Evolutionary conservation across 805 yeast genomes (phyloP).

Genomic region (Pichia deserticola): DNA sequence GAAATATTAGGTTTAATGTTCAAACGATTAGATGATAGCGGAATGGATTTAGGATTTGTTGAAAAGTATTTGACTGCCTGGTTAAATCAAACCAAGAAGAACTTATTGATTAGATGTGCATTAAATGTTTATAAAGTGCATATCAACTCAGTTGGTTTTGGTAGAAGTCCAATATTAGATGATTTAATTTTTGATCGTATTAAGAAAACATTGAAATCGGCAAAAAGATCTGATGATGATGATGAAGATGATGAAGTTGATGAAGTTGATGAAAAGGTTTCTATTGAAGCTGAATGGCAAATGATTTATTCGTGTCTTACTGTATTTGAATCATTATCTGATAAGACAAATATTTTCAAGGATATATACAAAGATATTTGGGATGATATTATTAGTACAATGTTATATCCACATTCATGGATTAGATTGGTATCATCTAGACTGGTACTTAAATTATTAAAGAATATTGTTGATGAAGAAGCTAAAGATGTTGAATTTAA

Average conservation of each 20-base stretch:
- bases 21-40: conserved; percentile 33
- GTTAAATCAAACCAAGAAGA: conserved; percentile 50
- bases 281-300: conserved; percentile 53
- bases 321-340: conserved; percentile 25
- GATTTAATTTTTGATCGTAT: conserved; percentile 23
- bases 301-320: conserved; percentile 59
- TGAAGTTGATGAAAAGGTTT: conserved; percentile 29
- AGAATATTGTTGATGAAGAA: conserved; percentile 20
- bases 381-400: conserved; percentile 42
- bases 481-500: conserved; percentile 24
- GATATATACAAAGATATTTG: conserved; percentile 42
- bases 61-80: conserved; percentile 48
- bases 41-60: conserved; percentile 24
- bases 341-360: conserved; percentile 28
- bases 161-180: conserved; percentile 20
- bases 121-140: conserved; percentile 61
- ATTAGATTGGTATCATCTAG: conserved; percentile 63
- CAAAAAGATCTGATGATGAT: conserved; percentile 32
- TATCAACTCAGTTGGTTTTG: conserved; percentile 40
- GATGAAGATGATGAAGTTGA: conserved; percentile 18
- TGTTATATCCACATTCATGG: conserved; percentile 90
- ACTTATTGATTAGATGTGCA: conserved; percentile 62
- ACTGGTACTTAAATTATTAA: conserved; percentile 46
- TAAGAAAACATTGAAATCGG: conserved; percentile 12
- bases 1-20: conserved; percentile 51